A percentile compares a stretch with the other conserved stretches of the same genome.
phyloP scores from a whole-genome alignment of 192 early-diverging fungal genomes.

The Gonapodya prolifera region DNA sequence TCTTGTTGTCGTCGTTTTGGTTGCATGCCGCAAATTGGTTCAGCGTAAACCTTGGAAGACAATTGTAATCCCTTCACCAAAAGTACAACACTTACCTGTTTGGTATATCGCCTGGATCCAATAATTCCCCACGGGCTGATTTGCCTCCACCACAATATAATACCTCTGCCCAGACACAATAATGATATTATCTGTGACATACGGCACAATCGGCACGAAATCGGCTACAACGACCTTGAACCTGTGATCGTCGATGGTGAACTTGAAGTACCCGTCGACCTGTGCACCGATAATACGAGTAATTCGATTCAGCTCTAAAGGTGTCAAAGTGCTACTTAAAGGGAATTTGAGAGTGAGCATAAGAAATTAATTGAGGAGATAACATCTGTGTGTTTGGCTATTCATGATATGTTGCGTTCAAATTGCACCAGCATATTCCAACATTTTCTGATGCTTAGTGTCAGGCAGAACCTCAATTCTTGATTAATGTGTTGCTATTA shows the following conservation, averaged over 20 bases:
- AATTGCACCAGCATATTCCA: too few relatives aligned
- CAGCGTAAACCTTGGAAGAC: background rate
- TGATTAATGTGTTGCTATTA: too few relatives aligned
- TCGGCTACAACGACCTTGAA: background rate
- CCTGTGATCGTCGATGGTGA: background rate
- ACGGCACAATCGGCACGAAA: background rate
- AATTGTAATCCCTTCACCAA: background rate
- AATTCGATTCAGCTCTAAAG: too few relatives aligned
- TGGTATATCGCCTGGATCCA: background rate
- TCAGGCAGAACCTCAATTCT: too few relatives aligned
- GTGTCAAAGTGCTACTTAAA: too few relatives aligned
- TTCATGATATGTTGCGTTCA: too few relatives aligned
- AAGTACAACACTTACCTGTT: background rate
- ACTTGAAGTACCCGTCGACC: background rate
- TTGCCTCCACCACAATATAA: background rate
- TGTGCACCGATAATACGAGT: background rate
- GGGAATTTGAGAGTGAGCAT: too few relatives aligned
- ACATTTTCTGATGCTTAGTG: too few relatives aligned
- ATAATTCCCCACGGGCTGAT: background rate
- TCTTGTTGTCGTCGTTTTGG: too few relatives aligned
- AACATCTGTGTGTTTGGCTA: too few relatives aligned
- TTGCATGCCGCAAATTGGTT: too few relatives aligned
- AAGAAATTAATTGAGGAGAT: too few relatives aligned
- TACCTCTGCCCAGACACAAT: background rate
- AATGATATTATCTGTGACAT: background rate